Evolutionary conservation across 805 yeast genomes (phyloP), one percentile per base, ranked within the genome.

Genomic region (Kuraishia molischiana): DNA sequence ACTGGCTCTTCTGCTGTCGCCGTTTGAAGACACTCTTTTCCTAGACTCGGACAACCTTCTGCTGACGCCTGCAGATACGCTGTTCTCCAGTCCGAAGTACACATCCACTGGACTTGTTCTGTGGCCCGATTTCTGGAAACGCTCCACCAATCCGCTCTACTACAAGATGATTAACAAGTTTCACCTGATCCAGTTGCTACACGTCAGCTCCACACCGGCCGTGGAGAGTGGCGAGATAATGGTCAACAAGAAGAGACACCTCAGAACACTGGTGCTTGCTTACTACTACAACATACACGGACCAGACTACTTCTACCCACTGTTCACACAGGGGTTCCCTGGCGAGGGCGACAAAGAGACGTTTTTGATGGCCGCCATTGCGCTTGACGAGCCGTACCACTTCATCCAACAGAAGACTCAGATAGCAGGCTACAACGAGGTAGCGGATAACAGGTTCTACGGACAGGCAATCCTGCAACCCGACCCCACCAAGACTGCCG

Each of bases 291-390:
- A 82, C 46, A 56, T 76, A 1, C 62, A 64, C 53, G 89, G 90
- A 0, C 86, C 86, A 1, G 55, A 64, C 6, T 76, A 69, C 58
- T 82, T 74, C 53, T 82, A 81, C 48, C 80, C 79, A 9, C 55
- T 82, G 40, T 63, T 82, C 44, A 72, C 85, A 0, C 89, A 80
- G 50, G 85, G 85, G 3, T 65, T 75, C 19, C 77, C 85, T 1
- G 90, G 90, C 20, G 83, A 81, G 60, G 89, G 90, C 37, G 90
- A 82, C 50, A 82, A 82, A 51, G 90, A 82, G 50, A 79, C 90
- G 0, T 80, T 79, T 46, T 69, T 76, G 29, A 74, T 81, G 8
- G 87, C 85, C 1, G 84, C 87, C 3, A 64, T 67, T 38, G 77
- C 49, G 6, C 43, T 50, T 5, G 44, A 45, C 5, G 61, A 56